Evolutionary conservation across 495 filamentous ascomycete species (phyloP).

Genomic region (Xylaria palmicola): DNA sequence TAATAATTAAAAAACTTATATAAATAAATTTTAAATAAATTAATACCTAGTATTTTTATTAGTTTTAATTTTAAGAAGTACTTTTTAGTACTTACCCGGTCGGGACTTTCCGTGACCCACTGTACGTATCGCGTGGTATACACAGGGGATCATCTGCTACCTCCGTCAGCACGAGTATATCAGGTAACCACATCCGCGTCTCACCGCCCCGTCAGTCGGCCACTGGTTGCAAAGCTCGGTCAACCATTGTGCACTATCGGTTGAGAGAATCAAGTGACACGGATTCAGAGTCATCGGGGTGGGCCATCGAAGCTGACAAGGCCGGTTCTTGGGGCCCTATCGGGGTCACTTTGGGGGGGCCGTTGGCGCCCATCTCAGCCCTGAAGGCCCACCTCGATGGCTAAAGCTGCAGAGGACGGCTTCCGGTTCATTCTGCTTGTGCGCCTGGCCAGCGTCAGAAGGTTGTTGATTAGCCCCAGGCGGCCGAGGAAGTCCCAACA

Average conservation of each 20-base stretch:
- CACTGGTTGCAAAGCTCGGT: not conserved
- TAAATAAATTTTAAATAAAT: too few relatives aligned
- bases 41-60: too few relatives aligned
- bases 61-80: too few relatives aligned
- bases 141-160: too few relatives aligned
- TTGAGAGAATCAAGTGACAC: not conserved
- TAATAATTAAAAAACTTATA: too few relatives aligned
- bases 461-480: not conserved
- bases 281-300: not conserved
- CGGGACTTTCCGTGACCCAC: too few relatives aligned
- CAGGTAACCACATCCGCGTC: not conserved
- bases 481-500: not conserved
- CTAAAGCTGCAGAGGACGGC: not conserved
- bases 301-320: not conserved
- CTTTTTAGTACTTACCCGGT: too few relatives aligned
- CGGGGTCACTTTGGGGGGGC: too few relatives aligned
- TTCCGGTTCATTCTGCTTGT: not conserved
- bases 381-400: constrained; percentile 7
- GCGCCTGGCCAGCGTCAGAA: too few relatives aligned
- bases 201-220: not conserved
- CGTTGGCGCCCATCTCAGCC: constrained; percentile 1
- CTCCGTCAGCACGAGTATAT: too few relatives aligned
- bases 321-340: not conserved
- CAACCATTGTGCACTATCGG: not conserved
- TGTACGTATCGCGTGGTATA: too few relatives aligned